These are phyloP conservation scores for Typha latifolia DNA, from an alignment of 176 grass and related monocot genomes.

Conservation along the genomic window DNA sequence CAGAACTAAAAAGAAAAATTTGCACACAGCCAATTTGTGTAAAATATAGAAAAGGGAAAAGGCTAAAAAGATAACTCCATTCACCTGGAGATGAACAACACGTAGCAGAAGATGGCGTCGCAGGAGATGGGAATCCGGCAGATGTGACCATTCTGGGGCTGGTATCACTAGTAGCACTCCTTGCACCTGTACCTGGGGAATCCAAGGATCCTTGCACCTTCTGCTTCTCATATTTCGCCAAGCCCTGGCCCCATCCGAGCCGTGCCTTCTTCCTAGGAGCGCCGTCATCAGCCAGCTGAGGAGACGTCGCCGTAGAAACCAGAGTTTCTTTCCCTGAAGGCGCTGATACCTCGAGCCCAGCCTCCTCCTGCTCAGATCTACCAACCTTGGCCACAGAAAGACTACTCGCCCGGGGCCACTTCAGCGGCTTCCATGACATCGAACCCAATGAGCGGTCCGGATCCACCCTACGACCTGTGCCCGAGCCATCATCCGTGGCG, in stretches of 20 bases:
- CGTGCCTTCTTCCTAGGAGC: conserved; percentile 65
- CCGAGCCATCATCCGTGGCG: conserved; percentile 38
- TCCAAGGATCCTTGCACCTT: conserved; percentile 52
- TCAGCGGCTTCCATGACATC: conserved; percentile 35
- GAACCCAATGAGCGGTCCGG: conserved; percentile 27
- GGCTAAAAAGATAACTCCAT: not conserved
- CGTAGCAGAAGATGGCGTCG: conserved; percentile 21
- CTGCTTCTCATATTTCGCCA: conserved; percentile 95
- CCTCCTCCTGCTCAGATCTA: conserved; percentile 42
- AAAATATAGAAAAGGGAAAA: not conserved
- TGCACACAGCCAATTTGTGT: not conserved
- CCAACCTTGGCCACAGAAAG: conserved; percentile 19
- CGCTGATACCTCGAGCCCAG: not conserved
- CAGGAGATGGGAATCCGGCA: conserved; percentile 13
- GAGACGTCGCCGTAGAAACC: not conserved
- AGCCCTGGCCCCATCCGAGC: conserved; percentile 93
- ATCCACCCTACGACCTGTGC: conserved; percentile 26
- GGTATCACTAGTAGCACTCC: not conserved
- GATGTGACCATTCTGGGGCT: not conserved
- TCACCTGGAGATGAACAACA: conserved; percentile 28
- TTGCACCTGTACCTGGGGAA: conserved; percentile 6
- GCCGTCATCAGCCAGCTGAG: conserved; percentile 41
- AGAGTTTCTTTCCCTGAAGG: conserved; percentile 9
- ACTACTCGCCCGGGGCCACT: conserved; percentile 23
- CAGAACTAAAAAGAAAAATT: not conserved